phyloP scores from a whole-genome alignment of 2,329 filamentous ascomycete species.

The Cladosporium sp. region DNA sequence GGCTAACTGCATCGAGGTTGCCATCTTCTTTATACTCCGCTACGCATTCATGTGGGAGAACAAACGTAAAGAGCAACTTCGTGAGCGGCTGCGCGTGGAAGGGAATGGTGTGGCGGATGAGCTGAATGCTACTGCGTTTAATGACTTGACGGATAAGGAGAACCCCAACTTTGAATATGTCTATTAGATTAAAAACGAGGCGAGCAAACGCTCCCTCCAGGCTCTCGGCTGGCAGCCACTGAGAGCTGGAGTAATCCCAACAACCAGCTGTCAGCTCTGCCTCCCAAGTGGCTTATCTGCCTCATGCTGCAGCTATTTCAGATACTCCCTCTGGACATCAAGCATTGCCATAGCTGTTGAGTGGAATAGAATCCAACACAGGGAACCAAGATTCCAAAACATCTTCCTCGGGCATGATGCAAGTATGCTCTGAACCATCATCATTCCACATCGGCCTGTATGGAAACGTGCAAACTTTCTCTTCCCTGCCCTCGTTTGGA shows the following conservation, averaged over 20 bases:
- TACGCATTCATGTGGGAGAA: conserved; percentile 6
- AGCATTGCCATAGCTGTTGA: conserved; percentile 20
- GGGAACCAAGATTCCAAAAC: conserved; percentile 18
- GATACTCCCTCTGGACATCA: not conserved
- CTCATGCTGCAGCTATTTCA: too few species aligned
- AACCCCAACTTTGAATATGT: conserved; percentile 5
- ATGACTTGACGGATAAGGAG: conserved; percentile 3
- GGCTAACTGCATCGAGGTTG: conserved; percentile 1
- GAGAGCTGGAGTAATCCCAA: too few species aligned
- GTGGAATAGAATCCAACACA: conserved; percentile 14
- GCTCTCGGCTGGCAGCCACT: too few species aligned
- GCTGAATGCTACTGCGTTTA: conserved; percentile 3
- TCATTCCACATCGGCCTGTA: conserved; percentile 17
- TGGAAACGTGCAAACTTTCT: conserved; percentile 19
- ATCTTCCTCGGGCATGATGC: conserved; percentile 16
- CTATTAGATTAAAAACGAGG: too few species aligned
- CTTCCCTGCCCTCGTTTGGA: conserved; percentile 15
- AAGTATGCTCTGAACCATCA: not conserved
- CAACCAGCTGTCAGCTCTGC: too few species aligned
- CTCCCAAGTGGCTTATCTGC: too few species aligned
- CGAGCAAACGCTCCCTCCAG: too few species aligned
- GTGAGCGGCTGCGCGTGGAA: not conserved
- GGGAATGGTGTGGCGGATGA: conserved; percentile 1
- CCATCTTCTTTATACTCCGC: not conserved
- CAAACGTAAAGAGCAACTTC: conserved; percentile 1